Conservation (phyloP, 1,284 basidiomycete genomes). For the Heimioporus retisporus region DNA sequence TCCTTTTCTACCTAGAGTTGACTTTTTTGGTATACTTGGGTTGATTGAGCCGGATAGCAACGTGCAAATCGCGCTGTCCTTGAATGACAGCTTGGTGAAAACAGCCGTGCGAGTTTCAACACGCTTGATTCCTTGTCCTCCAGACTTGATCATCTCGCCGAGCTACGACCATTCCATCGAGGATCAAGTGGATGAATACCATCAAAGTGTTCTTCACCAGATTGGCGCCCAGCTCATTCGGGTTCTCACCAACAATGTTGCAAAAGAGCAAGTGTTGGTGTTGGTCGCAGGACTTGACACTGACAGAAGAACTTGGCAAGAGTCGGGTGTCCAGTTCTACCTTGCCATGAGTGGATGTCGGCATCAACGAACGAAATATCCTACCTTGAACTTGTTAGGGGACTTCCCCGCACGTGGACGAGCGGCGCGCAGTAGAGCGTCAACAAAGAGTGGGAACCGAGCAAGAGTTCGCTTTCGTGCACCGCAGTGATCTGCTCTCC, state of each 20-base stretch:
- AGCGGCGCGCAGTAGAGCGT: slow-evolving; percentile 92
- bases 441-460: slow-evolving; percentile 85
- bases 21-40: no score
- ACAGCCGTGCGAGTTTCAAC: slow-evolving; percentile 94
- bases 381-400: slow-evolving; percentile 87
- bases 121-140: slow-evolving; percentile 95
- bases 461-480: slow-evolving; percentile 91
- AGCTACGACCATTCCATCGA: slow-evolving; percentile 98
- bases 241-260: slow-evolving; percentile 98
- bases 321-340: slow-evolving; percentile 89
- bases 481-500: slow-evolving; percentile 92
- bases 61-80: slow-evolving; percentile 96
- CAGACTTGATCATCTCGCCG: slow-evolving; percentile 98
- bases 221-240: slow-evolving; percentile 91
- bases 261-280: slow-evolving; percentile 93
- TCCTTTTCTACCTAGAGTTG: no score
- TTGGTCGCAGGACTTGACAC: slow-evolving; percentile 93
- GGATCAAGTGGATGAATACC: slow-evolving; percentile 97
- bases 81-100: slow-evolving; percentile 97
- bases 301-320: slow-evolving; percentile 97
- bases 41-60: no score
- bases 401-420: slow-evolving; percentile 90
- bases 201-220: slow-evolving; percentile 99
- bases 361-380: neutral
- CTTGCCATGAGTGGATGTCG: slow-evolving; percentile 70